These are phyloP conservation scores for Fonsecaea nubica DNA, from an alignment of 2,329 filamentous ascomycete genomes.

Conservation along the genomic window DNA sequence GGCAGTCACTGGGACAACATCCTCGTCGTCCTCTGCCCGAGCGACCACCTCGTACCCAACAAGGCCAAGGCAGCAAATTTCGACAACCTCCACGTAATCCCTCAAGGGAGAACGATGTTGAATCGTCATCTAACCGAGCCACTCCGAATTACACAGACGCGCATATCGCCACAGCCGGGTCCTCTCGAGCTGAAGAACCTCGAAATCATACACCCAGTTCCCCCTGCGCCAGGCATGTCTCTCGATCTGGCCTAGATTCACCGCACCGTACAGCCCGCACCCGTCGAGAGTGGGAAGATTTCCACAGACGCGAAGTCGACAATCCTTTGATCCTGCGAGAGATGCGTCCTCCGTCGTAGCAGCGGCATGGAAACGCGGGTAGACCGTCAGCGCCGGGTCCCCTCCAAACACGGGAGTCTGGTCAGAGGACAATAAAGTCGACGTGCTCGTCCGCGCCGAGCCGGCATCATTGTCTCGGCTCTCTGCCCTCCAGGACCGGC, in stretches of 20 bases:
- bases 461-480: background rate
- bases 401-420: background rate
- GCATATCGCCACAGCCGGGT: background rate
- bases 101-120: background rate
- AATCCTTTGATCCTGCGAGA: background rate
- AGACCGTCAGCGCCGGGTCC: background rate
- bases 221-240: background rate
- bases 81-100: background rate
- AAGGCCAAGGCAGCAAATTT: background rate
- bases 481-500: background rate
- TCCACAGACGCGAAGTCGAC: background rate
- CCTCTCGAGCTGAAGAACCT: background rate
- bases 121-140: background rate
- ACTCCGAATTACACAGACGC: background rate
- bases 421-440: background rate
- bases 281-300: background rate
- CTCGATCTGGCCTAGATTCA: background rate
- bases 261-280: slow-evolving; percentile 8
- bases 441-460: background rate
- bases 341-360: background rate
- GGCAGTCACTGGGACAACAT: background rate
- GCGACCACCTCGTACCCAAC: background rate
- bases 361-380: background rate
- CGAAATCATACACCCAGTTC: no score
- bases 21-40: background rate